Evolutionary conservation across 2,329 filamentous ascomycete genomes (phyloP).

Genomic region (Paecilomyces dactylethromorphus): DNA sequence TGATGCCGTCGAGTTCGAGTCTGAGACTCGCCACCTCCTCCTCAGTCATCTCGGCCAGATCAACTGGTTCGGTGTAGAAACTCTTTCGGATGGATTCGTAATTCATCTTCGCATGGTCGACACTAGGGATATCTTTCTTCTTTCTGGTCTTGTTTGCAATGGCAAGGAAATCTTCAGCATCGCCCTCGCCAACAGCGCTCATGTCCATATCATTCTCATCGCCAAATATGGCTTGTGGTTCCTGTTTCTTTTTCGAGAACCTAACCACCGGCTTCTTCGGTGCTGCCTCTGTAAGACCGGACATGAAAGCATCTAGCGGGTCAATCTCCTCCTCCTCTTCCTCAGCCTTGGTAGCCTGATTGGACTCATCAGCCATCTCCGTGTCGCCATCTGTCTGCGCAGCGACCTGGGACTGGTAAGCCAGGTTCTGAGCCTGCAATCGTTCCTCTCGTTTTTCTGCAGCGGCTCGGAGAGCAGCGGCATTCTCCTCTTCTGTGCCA

Average conservation of each 20-base stretch:
- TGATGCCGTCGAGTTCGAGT: slow-evolving; percentile 88
- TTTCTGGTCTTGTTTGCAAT: slow-evolving; percentile 63
- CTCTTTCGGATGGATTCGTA: slow-evolving; percentile 84
- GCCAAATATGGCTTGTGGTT: slow-evolving; percentile 80
- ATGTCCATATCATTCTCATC: slow-evolving; percentile 69
- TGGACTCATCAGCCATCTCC: slow-evolving; percentile 27
- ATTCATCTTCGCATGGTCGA: slow-evolving; percentile 81
- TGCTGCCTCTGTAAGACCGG: slow-evolving; percentile 51
- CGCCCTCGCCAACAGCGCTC: slow-evolving; percentile 54
- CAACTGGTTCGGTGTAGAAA: slow-evolving; percentile 87
- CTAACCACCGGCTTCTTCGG: slow-evolving; percentile 33
- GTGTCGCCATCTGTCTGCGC: slow-evolving; percentile 18
- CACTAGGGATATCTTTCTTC: slow-evolving; percentile 87
- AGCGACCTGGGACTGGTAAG: slow-evolving; percentile 6
- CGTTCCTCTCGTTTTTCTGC: slow-evolving; percentile 76
- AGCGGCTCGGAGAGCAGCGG: slow-evolving; percentile 75
- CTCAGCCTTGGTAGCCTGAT: slow-evolving; percentile 33
- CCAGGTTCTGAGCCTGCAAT: slow-evolving; percentile 40
- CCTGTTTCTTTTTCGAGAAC: slow-evolving; percentile 47
- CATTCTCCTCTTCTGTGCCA: slow-evolving; percentile 78
- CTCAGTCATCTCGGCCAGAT: slow-evolving; percentile 75
- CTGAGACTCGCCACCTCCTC: slow-evolving; percentile 76
- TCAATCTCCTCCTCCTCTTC: slow-evolving; percentile 69
- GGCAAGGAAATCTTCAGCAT: slow-evolving; percentile 59
- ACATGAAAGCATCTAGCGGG: slow-evolving; percentile 97